phyloP scores from a whole-genome alignment of 129 eudicot genomes.

The Arctium lappa region DNA sequence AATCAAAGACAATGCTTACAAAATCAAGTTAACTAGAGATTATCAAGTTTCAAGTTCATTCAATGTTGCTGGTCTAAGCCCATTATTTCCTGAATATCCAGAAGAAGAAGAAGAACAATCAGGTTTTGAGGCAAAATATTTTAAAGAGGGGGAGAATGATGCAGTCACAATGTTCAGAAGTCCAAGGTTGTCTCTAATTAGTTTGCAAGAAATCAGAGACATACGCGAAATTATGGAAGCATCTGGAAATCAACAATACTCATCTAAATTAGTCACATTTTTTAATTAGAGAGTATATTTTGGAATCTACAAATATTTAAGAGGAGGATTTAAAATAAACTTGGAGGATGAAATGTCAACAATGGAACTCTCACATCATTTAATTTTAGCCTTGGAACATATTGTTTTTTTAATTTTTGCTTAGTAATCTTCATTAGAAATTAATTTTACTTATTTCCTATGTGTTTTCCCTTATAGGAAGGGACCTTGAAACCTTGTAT shows the following conservation, averaged over 20 bases:
- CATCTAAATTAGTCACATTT: too few species aligned
- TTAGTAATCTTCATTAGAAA: too few species aligned
- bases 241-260: not conserved
- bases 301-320: too few species aligned
- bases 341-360: too few species aligned
- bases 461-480: too few species aligned
- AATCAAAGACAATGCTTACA: not conserved
- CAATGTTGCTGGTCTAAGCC: not conserved
- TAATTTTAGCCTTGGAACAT: too few species aligned
- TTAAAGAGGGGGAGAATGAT: not conserved
- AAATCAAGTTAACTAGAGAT: not conserved
- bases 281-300: not conserved
- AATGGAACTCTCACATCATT: too few species aligned
- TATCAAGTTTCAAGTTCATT: slow-evolving; percentile 3
- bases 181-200: not conserved
- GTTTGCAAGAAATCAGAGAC: not conserved
- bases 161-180: not conserved
- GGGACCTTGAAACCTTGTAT: too few species aligned
- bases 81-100: not conserved
- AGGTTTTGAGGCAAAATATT: not conserved
- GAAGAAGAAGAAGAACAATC: not conserved
- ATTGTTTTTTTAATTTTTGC: too few species aligned
- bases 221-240: not conserved
- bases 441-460: too few species aligned
- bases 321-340: too few species aligned